Percentiles rank a stretch among this genome's conserved stretches.
Conservation (phyloP, 192 early-diverging fungal species). For the Coemansia biformis region DNA sequence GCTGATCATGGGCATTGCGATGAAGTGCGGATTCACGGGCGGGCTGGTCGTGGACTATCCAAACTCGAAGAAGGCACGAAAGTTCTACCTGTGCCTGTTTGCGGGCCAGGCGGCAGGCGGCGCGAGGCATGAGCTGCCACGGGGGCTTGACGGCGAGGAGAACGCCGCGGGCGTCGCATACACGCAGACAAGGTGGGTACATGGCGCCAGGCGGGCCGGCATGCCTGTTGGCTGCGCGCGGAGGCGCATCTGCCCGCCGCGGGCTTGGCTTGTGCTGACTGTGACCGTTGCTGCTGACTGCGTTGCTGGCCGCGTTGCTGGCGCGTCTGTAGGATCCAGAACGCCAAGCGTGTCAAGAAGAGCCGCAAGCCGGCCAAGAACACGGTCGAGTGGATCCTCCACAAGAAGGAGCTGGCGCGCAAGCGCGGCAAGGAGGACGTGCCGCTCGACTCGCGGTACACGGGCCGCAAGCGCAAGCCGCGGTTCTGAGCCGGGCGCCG, state of each 20-base stretch:
- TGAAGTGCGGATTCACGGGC: constrained; percentile 91
- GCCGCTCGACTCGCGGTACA: constrained; percentile 87
- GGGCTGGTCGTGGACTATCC: constrained; percentile 95
- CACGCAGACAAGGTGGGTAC: constrained; percentile 31
- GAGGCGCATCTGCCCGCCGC: too few species aligned
- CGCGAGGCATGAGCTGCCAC: constrained; percentile 33
- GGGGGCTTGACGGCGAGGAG: constrained; percentile 31
- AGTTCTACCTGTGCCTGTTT: constrained; percentile 95
- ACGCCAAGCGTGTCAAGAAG: constrained; percentile 19
- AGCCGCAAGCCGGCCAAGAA: constrained; percentile 67
- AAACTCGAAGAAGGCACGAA: constrained; percentile 93
- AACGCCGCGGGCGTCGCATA: constrained; percentile 22
- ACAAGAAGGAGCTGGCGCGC: constrained; percentile 84
- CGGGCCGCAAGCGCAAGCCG: constrained; percentile 84
- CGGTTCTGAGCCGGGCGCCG: constrained; percentile 71
- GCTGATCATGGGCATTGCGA: constrained; percentile 81
- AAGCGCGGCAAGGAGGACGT: constrained; percentile 71
- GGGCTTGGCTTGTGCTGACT: too few species aligned
- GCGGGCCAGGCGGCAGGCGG: constrained; percentile 66
- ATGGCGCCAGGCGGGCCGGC: too few species aligned
- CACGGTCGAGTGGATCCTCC: constrained; percentile 75
- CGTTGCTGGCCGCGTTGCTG: too few species aligned
- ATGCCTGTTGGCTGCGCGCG: too few species aligned
- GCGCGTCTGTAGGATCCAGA: constrained; percentile 47
- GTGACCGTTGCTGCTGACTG: too few species aligned